Evolutionary conservation across 1,284 basidiomycete genomes (phyloP).

Genomic region (Ustilago curta): DNA sequence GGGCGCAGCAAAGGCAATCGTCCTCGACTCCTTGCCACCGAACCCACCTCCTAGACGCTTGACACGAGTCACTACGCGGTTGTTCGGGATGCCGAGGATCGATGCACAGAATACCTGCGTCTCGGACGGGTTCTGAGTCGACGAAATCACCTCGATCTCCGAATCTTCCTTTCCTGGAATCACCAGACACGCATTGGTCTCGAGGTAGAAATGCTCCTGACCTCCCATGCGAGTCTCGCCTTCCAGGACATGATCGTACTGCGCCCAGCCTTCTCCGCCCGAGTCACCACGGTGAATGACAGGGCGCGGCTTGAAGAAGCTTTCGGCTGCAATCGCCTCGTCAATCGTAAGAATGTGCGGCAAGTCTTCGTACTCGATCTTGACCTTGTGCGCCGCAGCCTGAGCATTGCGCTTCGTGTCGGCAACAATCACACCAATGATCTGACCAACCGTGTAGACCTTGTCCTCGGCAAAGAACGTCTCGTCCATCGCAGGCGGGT

Average conservation of each 20-base stretch:
- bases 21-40: slow-evolving; percentile 68
- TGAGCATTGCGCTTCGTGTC: slow-evolving; percentile 68
- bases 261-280: slow-evolving; percentile 43
- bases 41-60: slow-evolving; percentile 70
- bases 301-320: slow-evolving; percentile 60
- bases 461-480: slow-evolving; percentile 68
- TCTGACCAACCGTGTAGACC: slow-evolving; percentile 66
- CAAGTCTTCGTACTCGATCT: slow-evolving; percentile 69
- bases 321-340: slow-evolving; percentile 62
- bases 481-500: slow-evolving; percentile 68
- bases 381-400: slow-evolving; percentile 66
- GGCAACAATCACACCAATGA: slow-evolving; percentile 69
- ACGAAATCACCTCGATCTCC: slow-evolving; percentile 69
- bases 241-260: slow-evolving; percentile 62
- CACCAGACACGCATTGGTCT: slow-evolving; percentile 68
- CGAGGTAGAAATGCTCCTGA: slow-evolving; percentile 65
- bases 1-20: slow-evolving; percentile 53
- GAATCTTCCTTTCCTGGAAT: slow-evolving; percentile 69
- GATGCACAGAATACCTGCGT: slow-evolving; percentile 69
- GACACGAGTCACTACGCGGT: slow-evolving; percentile 63
- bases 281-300: slow-evolving; percentile 57
- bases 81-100: slow-evolving; percentile 68
- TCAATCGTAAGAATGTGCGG: slow-evolving; percentile 69
- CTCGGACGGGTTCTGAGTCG: slow-evolving; percentile 69
- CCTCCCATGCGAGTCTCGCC: slow-evolving; percentile 68